Evolutionary conservation across 208 protist genomes (phyloP), one percentile per base, ranked within the genome.

Genomic region (Wallacemonas rigidus): DNA sequence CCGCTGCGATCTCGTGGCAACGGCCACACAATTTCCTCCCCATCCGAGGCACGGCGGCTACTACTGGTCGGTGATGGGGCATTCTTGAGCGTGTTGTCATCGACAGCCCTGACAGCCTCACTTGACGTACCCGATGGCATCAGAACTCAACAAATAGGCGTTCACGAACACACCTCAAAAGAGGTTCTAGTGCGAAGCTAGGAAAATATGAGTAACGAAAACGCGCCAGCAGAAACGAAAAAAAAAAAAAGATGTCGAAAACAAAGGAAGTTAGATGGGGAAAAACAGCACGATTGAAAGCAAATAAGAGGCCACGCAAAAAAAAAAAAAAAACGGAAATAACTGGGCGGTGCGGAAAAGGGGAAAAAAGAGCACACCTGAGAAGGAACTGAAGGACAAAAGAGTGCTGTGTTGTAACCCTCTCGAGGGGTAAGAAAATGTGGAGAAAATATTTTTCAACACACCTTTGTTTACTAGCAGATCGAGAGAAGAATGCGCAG

Each of bases 11-110:
- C 60, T 26, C 41, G 12, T 41, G 60, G 60, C 41, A 65, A 17
- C n/a, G 60, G 60, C 60, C 60, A 65, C 60, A 65, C 60, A 65
- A 65, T 65, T 38, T 65, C 60, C 5, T 65, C 60, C 12, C 60
- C 60, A 48, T 65, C 60, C 3, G 60, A 65, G 11, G n/a, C 38
- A 41, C 60, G 60, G 3, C 60, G 60, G 60, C 60, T 65, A 41
- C 40, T 65, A 41, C 15, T 65, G 41, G n/a, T 71, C 15, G 67
- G 47, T 14, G 67, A 26, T n/a, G 35, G 26, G 17, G 51, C 14
- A 15, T 43, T 41, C 7, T 4, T 62, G 56, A 26, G 26, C 26
- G 56, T 15, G 36, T 12, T 43, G 7, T 38, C 38, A n/a, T 14
- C 56, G 7, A 26, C 56, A n/a, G 56, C 56, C 56, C 8, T 43